A percentile compares a stretch with the other conserved stretches of the same genome.
Evolutionary conservation across 2,329 filamentous ascomycete species (phyloP).

Genomic region (Botrytis squamosa): DNA sequence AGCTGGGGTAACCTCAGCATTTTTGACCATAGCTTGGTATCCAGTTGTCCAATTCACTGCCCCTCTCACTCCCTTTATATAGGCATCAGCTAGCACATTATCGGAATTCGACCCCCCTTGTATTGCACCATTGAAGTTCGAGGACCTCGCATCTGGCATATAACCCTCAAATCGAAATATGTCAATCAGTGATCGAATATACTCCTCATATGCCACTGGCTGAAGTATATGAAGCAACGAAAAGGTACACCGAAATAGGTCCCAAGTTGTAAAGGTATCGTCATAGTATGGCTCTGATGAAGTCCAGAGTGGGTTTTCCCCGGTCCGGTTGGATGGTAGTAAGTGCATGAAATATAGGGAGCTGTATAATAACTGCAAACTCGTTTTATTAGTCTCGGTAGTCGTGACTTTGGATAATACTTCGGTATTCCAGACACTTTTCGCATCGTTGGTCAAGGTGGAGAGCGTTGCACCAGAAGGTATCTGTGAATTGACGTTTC

Average conservation of each 20-base stretch:
- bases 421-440: constrained; percentile 57
- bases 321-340: constrained; percentile 61
- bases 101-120: constrained; percentile 71
- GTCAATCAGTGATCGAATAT: constrained; percentile 65
- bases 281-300: constrained; percentile 67
- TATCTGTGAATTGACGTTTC: constrained; percentile 48
- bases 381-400: constrained; percentile 53
- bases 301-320: constrained; percentile 65
- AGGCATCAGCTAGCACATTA: constrained; percentile 71
- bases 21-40: constrained; percentile 61
- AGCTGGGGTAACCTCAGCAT: constrained; percentile 61
- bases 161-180: constrained; percentile 65
- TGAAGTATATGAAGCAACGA: constrained; percentile 64
- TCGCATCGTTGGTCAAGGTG: constrained; percentile 46
- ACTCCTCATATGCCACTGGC: constrained; percentile 60
- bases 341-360: constrained; percentile 54
- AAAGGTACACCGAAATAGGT: constrained; percentile 60
- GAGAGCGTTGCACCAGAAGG: constrained; percentile 44
- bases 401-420: constrained; percentile 65
- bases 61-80: constrained; percentile 62
- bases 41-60: constrained; percentile 62
- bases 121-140: constrained; percentile 65
- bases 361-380: constrained; percentile 62
- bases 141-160: constrained; percentile 64
- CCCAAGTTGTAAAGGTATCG: constrained; percentile 70